Percentiles rank a stretch among this genome's conserved stretches.
Evolutionary conservation across 2,329 filamentous ascomycete species (phyloP).

Genomic region (Lachnellula subtilissima): DNA sequence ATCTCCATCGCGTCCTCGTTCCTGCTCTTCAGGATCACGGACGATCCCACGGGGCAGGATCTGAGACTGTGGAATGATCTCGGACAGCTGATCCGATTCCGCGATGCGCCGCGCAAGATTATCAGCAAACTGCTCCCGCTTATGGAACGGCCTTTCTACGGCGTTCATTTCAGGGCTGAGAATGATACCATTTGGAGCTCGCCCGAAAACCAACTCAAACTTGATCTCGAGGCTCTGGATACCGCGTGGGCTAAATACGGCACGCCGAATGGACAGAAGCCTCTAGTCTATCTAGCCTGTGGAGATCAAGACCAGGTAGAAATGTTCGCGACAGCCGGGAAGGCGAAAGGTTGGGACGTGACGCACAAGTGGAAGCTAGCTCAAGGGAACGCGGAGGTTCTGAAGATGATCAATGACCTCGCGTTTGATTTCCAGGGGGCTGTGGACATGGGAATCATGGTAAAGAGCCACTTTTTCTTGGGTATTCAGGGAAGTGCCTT

Average conservation of each 20-base stretch:
- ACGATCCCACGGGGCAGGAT: conserved; percentile 34
- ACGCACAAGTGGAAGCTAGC: conserved; percentile 33
- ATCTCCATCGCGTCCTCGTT: conserved; percentile 31
- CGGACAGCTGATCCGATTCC: conserved; percentile 31
- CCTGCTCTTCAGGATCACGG: conserved; percentile 34
- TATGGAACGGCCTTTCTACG: conserved; percentile 30
- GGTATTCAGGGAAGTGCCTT: conserved; percentile 34
- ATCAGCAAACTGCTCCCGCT: conserved; percentile 22
- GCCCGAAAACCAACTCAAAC: conserved; percentile 31
- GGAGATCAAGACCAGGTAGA: conserved; percentile 32
- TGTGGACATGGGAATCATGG: conserved; percentile 33
- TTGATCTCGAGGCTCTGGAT: conserved; percentile 34
- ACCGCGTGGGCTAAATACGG: conserved; percentile 30
- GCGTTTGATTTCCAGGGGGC: conserved; percentile 35
- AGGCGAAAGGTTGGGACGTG: conserved; percentile 32
- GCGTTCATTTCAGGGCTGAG: conserved; percentile 35
- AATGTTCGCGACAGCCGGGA: conserved; percentile 29
- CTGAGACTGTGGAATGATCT: conserved; percentile 35
- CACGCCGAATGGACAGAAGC: conserved; percentile 16
- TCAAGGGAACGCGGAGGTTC: conserved; percentile 14
- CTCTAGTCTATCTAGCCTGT: conserved; percentile 34
- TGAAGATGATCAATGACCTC: conserved; percentile 25
- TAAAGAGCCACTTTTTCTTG: conserved; percentile 32
- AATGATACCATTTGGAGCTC: conserved; percentile 36
- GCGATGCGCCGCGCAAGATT: conserved; percentile 25